Evolutionary conservation across 768 basidiomycete genomes (phyloP).

Genomic region (Tylopilus felleus): DNA sequence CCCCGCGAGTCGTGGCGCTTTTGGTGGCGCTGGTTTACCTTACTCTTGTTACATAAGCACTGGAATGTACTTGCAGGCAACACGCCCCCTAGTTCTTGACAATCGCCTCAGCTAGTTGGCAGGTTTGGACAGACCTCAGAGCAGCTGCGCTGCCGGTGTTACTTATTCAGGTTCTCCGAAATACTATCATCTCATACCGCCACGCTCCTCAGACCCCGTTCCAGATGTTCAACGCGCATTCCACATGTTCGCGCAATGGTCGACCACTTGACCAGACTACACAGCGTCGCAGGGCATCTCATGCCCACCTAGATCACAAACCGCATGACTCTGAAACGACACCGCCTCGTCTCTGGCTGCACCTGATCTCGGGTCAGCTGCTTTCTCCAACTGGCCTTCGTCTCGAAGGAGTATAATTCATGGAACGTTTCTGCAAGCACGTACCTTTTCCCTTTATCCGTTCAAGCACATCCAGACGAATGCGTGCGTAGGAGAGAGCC

Average conservation of each 20-base stretch:
- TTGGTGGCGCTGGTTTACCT: no score
- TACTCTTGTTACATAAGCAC: conserved; percentile 17
- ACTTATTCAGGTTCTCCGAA: conserved; percentile 11
- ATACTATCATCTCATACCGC: conserved; percentile 16
- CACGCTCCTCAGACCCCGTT: conserved; percentile 28
- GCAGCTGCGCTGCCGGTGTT: conserved; percentile 12
- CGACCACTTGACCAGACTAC: conserved; percentile 24
- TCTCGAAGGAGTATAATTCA: neutral
- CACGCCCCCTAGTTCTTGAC: neutral
- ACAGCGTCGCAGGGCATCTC: conserved; percentile 24
- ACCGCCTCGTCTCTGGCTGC: conserved; percentile 14
- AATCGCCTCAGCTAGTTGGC: conserved; percentile 1
- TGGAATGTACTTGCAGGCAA: neutral
- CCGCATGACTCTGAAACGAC: conserved; percentile 17
- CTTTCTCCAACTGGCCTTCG: conserved; percentile 1
- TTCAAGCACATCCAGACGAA: neutral
- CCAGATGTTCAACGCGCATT: conserved; percentile 29
- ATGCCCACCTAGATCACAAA: conserved; percentile 21
- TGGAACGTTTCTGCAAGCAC: conserved; percentile 4
- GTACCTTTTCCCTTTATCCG: neutral
- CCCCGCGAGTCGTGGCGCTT: no score
- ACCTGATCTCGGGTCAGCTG: conserved; percentile 9
- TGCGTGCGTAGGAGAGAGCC: neutral
- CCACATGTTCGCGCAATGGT: conserved; percentile 33
- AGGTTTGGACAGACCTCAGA: conserved; percentile 1